Conservation (phyloP, 139 green algal genomes). For the Monoraphidium neglectum region DNA sequence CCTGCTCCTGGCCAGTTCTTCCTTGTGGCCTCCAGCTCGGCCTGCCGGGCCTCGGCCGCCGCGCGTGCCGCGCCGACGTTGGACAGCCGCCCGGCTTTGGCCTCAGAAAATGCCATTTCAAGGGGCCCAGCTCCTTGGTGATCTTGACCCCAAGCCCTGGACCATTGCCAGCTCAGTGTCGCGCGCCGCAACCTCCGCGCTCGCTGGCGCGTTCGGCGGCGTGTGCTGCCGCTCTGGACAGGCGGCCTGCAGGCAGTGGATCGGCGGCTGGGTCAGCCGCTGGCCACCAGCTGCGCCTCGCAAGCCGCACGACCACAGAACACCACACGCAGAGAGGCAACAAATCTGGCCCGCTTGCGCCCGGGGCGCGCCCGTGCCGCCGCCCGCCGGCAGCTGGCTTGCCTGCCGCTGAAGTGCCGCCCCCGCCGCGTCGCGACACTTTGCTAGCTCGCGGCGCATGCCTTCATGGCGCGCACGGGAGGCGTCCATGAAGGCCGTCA, state of each 20-base stretch:
- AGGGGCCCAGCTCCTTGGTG: too few species aligned
- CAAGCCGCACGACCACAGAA: too few species aligned
- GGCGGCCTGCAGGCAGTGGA: not conserved
- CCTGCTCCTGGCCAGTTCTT: too few species aligned
- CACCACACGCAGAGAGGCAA: not conserved
- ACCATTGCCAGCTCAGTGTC: slow-evolving; percentile 50
- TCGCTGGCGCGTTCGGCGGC: slow-evolving; percentile 3
- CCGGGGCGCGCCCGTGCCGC: not conserved
- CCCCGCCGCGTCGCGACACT: slow-evolving; percentile 47
- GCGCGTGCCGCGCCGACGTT: too few species aligned
- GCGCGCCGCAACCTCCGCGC: slow-evolving; percentile 23
- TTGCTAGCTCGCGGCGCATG: slow-evolving; percentile 36
- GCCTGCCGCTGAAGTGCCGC: slow-evolving; percentile 53
- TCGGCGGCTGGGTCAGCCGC: slow-evolving; percentile 26
- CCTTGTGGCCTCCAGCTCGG: too few species aligned
- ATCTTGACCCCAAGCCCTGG: slow-evolving; percentile 50
- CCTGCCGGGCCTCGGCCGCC: too few species aligned
- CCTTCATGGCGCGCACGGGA: slow-evolving; percentile 49
- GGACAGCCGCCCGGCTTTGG: too few species aligned
- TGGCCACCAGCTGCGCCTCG: not conserved
- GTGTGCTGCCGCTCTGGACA: not conserved
- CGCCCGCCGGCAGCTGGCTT: slow-evolving; percentile 20
- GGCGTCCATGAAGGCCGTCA: slow-evolving; percentile 68
- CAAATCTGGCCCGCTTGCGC: not conserved
- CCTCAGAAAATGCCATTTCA: too few species aligned